These are phyloP conservation scores for Penicillium canescens DNA, from an alignment of 495 filamentous ascomycete genomes.

Conservation along the genomic window DNA sequence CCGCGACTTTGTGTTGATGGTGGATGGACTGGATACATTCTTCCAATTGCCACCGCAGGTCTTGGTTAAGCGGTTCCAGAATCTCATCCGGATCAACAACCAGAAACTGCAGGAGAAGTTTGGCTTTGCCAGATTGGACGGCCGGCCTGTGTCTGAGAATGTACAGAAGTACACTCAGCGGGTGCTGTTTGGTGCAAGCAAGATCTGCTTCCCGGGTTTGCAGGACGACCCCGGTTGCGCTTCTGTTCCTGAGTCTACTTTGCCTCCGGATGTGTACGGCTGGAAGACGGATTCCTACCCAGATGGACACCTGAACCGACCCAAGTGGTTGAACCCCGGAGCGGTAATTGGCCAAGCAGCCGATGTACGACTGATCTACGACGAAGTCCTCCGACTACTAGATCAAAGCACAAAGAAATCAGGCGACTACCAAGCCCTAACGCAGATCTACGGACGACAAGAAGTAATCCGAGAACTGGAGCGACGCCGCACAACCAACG, in stretches of 20 bases:
- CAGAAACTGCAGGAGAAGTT: slow-evolving; percentile 47
- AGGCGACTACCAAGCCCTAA: slow-evolving; percentile 52
- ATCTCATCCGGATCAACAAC: slow-evolving; percentile 50
- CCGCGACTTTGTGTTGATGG: slow-evolving; percentile 61
- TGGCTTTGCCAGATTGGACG: slow-evolving; percentile 38
- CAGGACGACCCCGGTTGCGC: slow-evolving; percentile 50
- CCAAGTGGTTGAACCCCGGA: slow-evolving; percentile 53
- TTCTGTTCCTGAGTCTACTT: slow-evolving; percentile 53
- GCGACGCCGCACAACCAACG: slow-evolving; percentile 38
- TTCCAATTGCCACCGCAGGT: slow-evolving; percentile 64
- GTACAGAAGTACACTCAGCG: slow-evolving; percentile 55
- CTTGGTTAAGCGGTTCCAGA: slow-evolving; percentile 55
- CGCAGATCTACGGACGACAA: slow-evolving; percentile 59
- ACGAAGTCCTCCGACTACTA: slow-evolving; percentile 43
- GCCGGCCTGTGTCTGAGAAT: slow-evolving; percentile 24
- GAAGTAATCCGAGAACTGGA: slow-evolving; percentile 56
- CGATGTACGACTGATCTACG: slow-evolving; percentile 53
- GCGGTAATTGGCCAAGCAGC: slow-evolving; percentile 53
- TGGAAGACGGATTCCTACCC: slow-evolving; percentile 49
- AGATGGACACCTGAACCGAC: slow-evolving; percentile 42
- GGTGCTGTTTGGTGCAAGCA: slow-evolving; percentile 62
- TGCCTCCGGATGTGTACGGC: slow-evolving; percentile 60
- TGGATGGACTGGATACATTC: slow-evolving; percentile 58
- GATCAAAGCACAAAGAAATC: slow-evolving; percentile 35
- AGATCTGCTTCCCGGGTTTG: slow-evolving; percentile 52